A percentile compares a stretch with the other conserved stretches of the same genome.
Evolutionary conservation across 2,329 filamentous ascomycete species (phyloP).

Genomic region (Fusarium chuoi): DNA sequence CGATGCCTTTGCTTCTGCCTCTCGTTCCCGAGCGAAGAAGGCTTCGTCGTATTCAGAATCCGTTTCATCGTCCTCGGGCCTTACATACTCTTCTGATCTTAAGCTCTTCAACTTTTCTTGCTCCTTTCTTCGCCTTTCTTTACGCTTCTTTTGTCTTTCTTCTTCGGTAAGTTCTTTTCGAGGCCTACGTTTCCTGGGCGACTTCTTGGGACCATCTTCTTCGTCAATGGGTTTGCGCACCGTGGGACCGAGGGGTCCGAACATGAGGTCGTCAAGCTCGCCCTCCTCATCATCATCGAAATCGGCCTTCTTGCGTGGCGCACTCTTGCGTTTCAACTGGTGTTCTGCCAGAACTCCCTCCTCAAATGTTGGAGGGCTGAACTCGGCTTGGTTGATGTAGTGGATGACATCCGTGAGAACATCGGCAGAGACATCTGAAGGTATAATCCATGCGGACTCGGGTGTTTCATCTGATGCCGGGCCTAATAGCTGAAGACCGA

Average conservation of each 20-base stretch:
- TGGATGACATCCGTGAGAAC: conserved; percentile 76
- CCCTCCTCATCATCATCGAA: conserved; percentile 78
- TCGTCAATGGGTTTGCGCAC: conserved; percentile 63
- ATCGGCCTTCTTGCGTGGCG: conserved; percentile 64
- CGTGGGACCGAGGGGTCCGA: conserved; percentile 75
- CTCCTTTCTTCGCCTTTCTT: conserved; percentile 72
- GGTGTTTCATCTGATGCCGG: conserved; percentile 72
- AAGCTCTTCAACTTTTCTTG: conserved; percentile 81
- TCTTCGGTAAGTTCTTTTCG: conserved; percentile 65
- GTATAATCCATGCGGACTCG: conserved; percentile 83
- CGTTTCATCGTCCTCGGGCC: conserved; percentile 88
- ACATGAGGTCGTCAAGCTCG: conserved; percentile 67
- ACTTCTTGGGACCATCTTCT: conserved; percentile 64
- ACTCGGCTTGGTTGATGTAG: conserved; percentile 80
- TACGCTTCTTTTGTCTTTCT: conserved; percentile 71
- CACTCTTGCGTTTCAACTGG: conserved; percentile 78
- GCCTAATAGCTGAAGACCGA: conserved; percentile 72
- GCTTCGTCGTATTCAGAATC: conserved; percentile 75
- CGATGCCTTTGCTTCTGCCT: conserved; percentile 49
- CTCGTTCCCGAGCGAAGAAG: conserved; percentile 80
- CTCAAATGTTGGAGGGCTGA: conserved; percentile 80
- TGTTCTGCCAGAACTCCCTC: conserved; percentile 79
- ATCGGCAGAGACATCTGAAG: conserved; percentile 70
- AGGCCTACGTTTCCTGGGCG: conserved; percentile 59
- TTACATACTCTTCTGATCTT: conserved; percentile 86